These are phyloP conservation scores for Russula dissimulans DNA, from an alignment of 768 basidiomycete genomes.

Conservation along the genomic window DNA sequence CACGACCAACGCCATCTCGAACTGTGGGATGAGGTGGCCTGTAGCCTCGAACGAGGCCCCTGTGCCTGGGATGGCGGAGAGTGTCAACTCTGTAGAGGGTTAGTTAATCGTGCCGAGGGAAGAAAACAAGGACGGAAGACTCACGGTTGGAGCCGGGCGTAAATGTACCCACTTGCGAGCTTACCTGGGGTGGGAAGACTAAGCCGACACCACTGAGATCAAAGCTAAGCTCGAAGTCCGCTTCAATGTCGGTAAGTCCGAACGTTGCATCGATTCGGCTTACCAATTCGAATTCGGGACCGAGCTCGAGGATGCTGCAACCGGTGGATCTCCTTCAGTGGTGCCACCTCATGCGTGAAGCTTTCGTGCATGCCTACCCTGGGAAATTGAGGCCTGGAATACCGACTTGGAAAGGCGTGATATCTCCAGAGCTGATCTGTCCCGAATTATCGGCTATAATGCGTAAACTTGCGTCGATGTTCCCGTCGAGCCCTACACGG, in stretches of 20 bases:
- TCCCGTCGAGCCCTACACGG: not conserved
- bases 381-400: not conserved
- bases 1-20: not conserved
- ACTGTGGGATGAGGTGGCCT: constrained; percentile 41
- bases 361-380: not conserved
- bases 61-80: not conserved
- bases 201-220: not conserved
- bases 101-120: not conserved
- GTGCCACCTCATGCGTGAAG: too few relatives aligned
- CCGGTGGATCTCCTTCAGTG: not conserved
- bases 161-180: not conserved
- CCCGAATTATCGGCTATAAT: not conserved
- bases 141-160: not conserved
- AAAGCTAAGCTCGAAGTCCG: not conserved
- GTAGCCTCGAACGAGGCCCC: constrained; percentile 28
- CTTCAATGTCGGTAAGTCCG: not conserved
- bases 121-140: not conserved
- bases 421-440: not conserved
- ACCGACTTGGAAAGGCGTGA: not conserved
- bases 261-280: not conserved
- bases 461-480: not conserved
- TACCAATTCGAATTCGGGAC: not conserved
- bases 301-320: not conserved
- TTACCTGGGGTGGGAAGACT: not conserved
- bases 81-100: not conserved